These are phyloP conservation scores for Phytophthora europaea DNA, from an alignment of 352 stramenopile genomes.

Conservation along the genomic window DNA sequence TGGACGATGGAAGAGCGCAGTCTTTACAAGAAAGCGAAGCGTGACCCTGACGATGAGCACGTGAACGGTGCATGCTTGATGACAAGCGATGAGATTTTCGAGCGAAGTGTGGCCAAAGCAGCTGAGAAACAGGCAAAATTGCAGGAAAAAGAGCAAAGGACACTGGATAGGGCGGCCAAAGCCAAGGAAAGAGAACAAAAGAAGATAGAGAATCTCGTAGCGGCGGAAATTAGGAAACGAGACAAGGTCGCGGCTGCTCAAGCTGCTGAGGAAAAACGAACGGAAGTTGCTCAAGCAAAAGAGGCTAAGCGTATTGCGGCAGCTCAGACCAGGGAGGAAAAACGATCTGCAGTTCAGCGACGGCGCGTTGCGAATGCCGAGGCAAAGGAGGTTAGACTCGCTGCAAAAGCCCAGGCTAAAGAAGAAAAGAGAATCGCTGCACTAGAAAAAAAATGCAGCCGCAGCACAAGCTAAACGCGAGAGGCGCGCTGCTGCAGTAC, in stretches of 20 bases:
- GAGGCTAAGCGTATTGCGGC: neutral
- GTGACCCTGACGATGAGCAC: neutral
- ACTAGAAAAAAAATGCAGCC: no score
- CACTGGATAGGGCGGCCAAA: neutral
- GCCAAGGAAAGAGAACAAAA: neutral
- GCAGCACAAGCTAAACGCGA: neutral
- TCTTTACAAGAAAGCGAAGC: neutral
- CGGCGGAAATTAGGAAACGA: no score
- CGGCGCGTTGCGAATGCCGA: neutral
- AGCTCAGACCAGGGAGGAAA: neutral
- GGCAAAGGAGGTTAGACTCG: neutral
- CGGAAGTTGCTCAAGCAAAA: neutral
- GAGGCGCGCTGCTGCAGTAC: no score
- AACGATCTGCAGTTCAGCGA: neutral
- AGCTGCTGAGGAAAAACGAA: neutral
- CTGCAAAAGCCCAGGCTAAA: neutral
- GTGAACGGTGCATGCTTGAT: neutral
- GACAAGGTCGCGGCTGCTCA: neutral
- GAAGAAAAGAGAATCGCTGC: neutral
- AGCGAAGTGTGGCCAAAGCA: neutral
- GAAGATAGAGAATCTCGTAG: neutral
- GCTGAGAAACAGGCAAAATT: neutral
- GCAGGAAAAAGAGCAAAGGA: neutral
- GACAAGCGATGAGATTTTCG: neutral
- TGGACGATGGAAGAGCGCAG: neutral